Conservation (phyloP, 2,329 filamentous ascomycete genomes). For the Thelonectria olida region DNA sequence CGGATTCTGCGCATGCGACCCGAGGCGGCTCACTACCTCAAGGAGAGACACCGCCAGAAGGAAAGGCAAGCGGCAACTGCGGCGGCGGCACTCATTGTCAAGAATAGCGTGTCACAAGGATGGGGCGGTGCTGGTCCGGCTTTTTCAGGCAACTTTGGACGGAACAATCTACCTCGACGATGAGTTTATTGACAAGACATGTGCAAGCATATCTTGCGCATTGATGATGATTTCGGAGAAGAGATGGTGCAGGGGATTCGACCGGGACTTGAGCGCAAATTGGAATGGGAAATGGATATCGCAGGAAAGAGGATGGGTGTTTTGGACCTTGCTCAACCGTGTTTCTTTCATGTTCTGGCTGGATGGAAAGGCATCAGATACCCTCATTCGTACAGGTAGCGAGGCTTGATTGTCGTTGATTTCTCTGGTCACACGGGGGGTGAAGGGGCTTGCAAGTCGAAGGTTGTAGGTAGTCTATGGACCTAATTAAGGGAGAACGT, state of each 20-base stretch:
- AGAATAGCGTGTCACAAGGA: constrained; percentile 79
- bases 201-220: neutral
- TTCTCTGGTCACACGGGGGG: constrained; percentile 18
- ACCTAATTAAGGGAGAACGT: constrained; percentile 4
- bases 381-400: constrained; percentile 38
- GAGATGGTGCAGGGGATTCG: neutral
- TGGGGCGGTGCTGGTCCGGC: constrained; percentile 55
- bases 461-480: constrained; percentile 6
- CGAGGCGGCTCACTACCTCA: constrained; percentile 87
- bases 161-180: constrained; percentile 58
- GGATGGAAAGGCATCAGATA: constrained; percentile 42
- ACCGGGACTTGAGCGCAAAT: neutral
- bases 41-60: constrained; percentile 91
- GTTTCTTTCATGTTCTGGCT: constrained; percentile 33
- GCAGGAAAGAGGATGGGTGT: neutral
- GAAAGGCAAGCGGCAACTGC: constrained; percentile 90
- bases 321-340: constrained; percentile 15
- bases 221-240: neutral
- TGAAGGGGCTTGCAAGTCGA: neutral
- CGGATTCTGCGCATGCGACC: constrained; percentile 94
- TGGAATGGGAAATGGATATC: constrained; percentile 1
- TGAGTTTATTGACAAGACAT: constrained; percentile 39
- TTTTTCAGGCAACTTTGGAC: constrained; percentile 53
- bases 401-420: constrained; percentile 28
- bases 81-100: constrained; percentile 92